Percentiles rank a stretch among this genome's conserved stretches.
Conservation (phyloP, 768 basidiomycete species). For the Phlegmacium glaucopus region DNA sequence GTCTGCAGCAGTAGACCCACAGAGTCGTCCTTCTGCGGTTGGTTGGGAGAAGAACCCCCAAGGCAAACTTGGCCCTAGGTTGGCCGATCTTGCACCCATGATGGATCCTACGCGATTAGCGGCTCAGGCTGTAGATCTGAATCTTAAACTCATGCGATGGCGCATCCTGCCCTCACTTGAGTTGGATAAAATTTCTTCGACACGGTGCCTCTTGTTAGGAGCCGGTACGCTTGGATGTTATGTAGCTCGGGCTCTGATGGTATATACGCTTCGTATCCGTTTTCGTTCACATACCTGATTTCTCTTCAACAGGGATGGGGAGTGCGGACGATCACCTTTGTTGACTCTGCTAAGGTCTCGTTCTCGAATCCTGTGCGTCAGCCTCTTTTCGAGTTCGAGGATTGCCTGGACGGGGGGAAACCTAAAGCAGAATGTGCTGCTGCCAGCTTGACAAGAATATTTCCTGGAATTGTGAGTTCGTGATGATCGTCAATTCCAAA, state of each 20-base stretch:
- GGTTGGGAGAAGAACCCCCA: conserved; percentile 95
- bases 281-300: not conserved
- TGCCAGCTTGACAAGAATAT: conserved; percentile 79
- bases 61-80: conserved; percentile 82
- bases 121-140: conserved; percentile 96
- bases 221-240: conserved; percentile 98
- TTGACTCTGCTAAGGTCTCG: conserved; percentile 88
- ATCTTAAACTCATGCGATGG: conserved; percentile 98
- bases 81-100: conserved; percentile 91
- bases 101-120: conserved; percentile 93
- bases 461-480: conserved; percentile 81
- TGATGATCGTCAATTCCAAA: not conserved
- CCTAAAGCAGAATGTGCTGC: conserved; percentile 94
- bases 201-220: conserved; percentile 83
- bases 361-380: conserved; percentile 98
- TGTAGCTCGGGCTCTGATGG: conserved; percentile 90
- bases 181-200: conserved; percentile 79
- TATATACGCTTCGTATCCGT: conserved; percentile 23
- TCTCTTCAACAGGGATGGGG: conserved; percentile 78
- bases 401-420: conserved; percentile 89
- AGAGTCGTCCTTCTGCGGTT: conserved; percentile 57
- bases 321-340: conserved; percentile 86
- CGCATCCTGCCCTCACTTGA: conserved; percentile 87
- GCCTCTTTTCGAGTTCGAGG: conserved; percentile 93
- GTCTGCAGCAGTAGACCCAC: conserved; percentile 5